Evolutionary conservation across 176 grass and related monocot species (phyloP).

Genomic region (Cymbopogon citratus): DNA sequence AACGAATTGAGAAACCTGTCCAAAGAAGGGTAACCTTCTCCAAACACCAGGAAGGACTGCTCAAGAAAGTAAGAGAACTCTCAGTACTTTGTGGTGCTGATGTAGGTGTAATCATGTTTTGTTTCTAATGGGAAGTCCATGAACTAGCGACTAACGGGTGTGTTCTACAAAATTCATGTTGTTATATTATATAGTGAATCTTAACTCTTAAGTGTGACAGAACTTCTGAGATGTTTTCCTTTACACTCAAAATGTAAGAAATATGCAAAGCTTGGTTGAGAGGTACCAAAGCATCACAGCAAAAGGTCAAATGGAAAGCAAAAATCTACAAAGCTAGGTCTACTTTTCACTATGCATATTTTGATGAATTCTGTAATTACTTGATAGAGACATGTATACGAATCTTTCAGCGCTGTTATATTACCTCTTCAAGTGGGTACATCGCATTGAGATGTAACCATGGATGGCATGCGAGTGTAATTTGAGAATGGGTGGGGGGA

Average conservation of each 20-base stretch:
- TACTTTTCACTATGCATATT: not conserved
- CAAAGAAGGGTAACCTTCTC: constrained; percentile 50
- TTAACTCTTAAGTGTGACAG: not conserved
- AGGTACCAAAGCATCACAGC: constrained; percentile 28
- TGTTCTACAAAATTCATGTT: constrained; percentile 17
- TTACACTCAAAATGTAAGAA: constrained; percentile 35
- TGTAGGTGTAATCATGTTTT: constrained; percentile 47
- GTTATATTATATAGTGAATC: too few relatives aligned
- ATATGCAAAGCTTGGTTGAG: constrained; percentile 47
- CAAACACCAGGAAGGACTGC: constrained; percentile 32
- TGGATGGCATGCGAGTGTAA: not conserved
- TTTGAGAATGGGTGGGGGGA: not conserved
- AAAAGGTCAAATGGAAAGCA: constrained; percentile 27
- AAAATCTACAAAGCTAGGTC: constrained; percentile 33
- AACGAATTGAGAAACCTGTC: constrained; percentile 40
- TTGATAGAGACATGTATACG: not conserved
- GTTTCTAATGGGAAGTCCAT: constrained; percentile 32
- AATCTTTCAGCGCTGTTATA: not conserved
- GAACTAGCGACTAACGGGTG: constrained; percentile 51
- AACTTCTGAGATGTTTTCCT: constrained; percentile 27
- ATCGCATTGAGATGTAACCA: constrained; percentile 15
- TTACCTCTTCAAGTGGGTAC: not conserved
- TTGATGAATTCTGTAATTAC: not conserved
- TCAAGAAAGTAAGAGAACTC: constrained; percentile 52
- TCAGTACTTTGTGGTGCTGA: constrained; percentile 48